Evolutionary conservation across 331 rosid species (phyloP).

Genomic region (Quercus phellos): DNA sequence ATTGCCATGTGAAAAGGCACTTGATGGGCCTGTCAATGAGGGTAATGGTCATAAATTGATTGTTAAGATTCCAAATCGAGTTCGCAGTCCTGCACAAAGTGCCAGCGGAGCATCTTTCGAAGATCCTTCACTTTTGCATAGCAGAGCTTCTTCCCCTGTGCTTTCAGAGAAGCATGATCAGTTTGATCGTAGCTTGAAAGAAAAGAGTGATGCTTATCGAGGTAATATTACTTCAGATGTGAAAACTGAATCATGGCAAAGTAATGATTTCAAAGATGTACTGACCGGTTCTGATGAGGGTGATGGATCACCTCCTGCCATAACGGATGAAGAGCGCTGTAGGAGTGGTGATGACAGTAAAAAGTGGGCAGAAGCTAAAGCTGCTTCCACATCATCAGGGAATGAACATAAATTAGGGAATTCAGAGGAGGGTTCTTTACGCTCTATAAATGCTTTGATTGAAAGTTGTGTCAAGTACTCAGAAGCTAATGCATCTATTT

Average conservation of each 20-base stretch:
- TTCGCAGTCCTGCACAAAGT: conserved; percentile 64
- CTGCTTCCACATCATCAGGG: conserved; percentile 37
- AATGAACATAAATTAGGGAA: conserved; percentile 50
- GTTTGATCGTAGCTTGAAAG: conserved; percentile 44
- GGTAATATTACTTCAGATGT: conserved; percentile 38
- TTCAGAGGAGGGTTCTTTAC: conserved; percentile 55
- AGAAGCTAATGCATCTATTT: conserved; percentile 48
- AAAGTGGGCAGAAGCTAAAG: conserved; percentile 38
- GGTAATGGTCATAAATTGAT: conserved; percentile 54
- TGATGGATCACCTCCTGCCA: conserved; percentile 38
- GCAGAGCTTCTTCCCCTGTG: conserved; percentile 60
- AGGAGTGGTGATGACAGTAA: conserved; percentile 37
- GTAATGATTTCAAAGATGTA: conserved; percentile 37
- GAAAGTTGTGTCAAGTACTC: conserved; percentile 80
- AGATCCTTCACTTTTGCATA: conserved; percentile 36
- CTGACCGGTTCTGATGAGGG: conserved; percentile 45
- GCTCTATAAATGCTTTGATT: conserved; percentile 75
- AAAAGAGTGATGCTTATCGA: conserved; percentile 43
- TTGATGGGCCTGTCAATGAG: conserved; percentile 42
- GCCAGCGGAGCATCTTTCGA: conserved; percentile 55
- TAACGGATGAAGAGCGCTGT: conserved; percentile 37
- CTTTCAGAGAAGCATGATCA: conserved; percentile 56
- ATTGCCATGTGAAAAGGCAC: conserved; percentile 44
- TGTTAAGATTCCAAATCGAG: conserved; percentile 61
- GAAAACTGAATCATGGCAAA: conserved; percentile 42